These are phyloP conservation scores for Pseudopithomyces chartarum DNA, from an alignment of 2,329 filamentous ascomycete genomes.

Conservation along the genomic window DNA sequence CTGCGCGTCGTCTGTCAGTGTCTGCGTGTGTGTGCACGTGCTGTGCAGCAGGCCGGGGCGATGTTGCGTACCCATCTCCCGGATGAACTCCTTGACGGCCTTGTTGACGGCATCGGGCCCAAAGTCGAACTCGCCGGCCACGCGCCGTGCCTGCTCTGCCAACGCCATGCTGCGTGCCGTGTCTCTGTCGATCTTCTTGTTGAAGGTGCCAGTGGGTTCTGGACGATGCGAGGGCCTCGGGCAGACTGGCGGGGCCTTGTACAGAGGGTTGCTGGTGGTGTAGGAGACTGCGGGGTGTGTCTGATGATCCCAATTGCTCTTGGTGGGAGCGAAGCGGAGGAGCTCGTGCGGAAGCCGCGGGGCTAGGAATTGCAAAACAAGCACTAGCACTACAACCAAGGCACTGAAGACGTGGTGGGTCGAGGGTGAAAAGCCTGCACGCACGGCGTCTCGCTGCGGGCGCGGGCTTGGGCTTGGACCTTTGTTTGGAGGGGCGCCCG, in stretches of 20 bases:
- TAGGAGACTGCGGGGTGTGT: constrained; percentile 18
- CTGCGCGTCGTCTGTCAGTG: constrained; percentile 51
- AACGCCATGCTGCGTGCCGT: constrained; percentile 55
- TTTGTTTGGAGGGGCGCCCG: constrained; percentile 11
- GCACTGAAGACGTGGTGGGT: constrained; percentile 32
- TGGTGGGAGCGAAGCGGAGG: constrained; percentile 29
- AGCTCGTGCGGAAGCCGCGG: constrained; percentile 42
- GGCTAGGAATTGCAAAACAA: constrained; percentile 41
- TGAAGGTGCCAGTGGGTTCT: constrained; percentile 41
- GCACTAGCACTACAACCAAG: constrained; percentile 40
- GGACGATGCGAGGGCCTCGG: constrained; percentile 31
- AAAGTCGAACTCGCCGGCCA: constrained; percentile 87
- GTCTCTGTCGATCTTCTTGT: constrained; percentile 40
- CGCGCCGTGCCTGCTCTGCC: constrained; percentile 73
- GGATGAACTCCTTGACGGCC: constrained; percentile 83
- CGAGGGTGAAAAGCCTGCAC: constrained; percentile 17
- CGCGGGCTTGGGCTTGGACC: constrained; percentile 10
- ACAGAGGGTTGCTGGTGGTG: constrained; percentile 31
- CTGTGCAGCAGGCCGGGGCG: neutral
- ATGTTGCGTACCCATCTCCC: constrained; percentile 72
- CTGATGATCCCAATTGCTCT: constrained; percentile 21
- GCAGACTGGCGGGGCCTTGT: constrained; percentile 33
- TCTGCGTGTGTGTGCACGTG: constrained; percentile 4
- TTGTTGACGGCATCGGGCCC: constrained; percentile 76
- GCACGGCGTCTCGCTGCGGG: constrained; percentile 10